Evolutionary conservation across 2,329 filamentous ascomycete species (phyloP).

Genomic region (Drechslera avenae): DNA sequence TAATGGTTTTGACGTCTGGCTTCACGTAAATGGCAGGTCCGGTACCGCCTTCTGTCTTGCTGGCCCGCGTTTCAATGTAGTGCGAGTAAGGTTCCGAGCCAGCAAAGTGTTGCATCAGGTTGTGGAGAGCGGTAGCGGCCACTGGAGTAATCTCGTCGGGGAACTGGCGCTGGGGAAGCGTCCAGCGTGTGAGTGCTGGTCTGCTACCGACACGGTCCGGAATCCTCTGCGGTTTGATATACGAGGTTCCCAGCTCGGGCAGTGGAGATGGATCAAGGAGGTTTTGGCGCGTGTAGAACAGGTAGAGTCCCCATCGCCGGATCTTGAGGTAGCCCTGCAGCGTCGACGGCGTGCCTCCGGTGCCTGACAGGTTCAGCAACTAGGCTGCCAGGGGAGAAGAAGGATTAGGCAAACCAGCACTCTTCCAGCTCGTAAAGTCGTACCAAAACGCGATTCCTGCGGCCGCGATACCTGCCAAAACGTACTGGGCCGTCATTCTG

Average conservation of each 20-base stretch:
- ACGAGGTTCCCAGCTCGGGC: conserved; percentile 28
- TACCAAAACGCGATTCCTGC: conserved; percentile 24
- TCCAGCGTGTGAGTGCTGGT: conserved; percentile 36
- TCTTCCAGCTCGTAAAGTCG: conserved; percentile 34
- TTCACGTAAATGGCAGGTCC: conserved; percentile 40
- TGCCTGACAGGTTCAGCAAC: conserved; percentile 27
- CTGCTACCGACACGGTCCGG: conserved; percentile 26
- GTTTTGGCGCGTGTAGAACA: conserved; percentile 33
- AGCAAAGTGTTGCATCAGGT: conserved; percentile 32
- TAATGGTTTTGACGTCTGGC: conserved; percentile 30
- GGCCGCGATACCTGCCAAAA: conserved; percentile 19
- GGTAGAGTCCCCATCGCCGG: conserved; percentile 35
- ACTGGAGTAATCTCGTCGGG: conserved; percentile 27
- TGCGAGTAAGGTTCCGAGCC: conserved; percentile 20
- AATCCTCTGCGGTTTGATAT: conserved; percentile 29
- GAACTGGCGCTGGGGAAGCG: conserved; percentile 38
- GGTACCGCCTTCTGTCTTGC: conserved; percentile 42
- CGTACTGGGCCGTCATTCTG: conserved; percentile 11
- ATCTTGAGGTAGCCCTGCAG: conserved; percentile 39
- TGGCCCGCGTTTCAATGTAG: conserved; percentile 28
- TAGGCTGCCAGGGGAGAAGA: too few relatives aligned
- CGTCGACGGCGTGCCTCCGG: conserved; percentile 40
- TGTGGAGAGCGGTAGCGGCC: conserved; percentile 22
- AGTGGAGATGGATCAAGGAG: conserved; percentile 33
- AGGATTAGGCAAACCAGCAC: conserved; percentile 14